Evolutionary conservation across 257 asterid species (phyloP).

Genomic region (Salvia splendens): DNA sequence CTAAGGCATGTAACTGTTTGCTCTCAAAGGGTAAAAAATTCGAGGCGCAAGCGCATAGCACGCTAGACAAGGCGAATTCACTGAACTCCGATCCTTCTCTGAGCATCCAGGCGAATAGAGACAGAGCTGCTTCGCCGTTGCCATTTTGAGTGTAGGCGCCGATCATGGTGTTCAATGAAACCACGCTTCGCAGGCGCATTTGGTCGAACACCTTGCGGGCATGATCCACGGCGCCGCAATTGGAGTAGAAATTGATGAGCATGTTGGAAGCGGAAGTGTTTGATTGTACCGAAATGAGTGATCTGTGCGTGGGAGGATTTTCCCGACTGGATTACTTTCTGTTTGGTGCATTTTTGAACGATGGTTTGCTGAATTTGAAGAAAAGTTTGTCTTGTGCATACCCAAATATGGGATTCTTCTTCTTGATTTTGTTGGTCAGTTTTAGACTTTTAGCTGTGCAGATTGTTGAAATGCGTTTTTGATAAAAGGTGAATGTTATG

Average conservation of each 20-base stretch:
- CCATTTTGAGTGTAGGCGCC: constrained; percentile 60
- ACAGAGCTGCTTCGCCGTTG: constrained; percentile 50
- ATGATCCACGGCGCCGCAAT: constrained; percentile 47
- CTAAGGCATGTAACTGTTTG: constrained; percentile 74
- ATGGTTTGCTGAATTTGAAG: constrained; percentile 47
- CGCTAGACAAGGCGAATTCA: constrained; percentile 76
- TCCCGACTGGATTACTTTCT: constrained; percentile 44
- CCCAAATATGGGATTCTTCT: constrained; percentile 37
- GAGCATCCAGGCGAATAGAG: constrained; percentile 60
- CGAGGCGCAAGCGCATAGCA: constrained; percentile 76
- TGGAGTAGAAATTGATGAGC: constrained; percentile 66
- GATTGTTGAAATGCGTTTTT: constrained; percentile 41
- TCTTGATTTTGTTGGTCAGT: constrained; percentile 35
- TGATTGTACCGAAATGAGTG: constrained; percentile 51
- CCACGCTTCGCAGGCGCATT: constrained; percentile 62
- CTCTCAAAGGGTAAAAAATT: constrained; percentile 60
- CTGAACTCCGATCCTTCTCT: constrained; percentile 62
- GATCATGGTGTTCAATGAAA: constrained; percentile 88
- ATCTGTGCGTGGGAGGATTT: constrained; percentile 63
- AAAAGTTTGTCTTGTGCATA: constrained; percentile 38
- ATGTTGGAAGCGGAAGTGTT: constrained; percentile 68
- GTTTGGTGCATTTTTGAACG: constrained; percentile 61
- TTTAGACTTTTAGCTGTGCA: constrained; percentile 33
- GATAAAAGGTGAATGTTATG: constrained; percentile 15
- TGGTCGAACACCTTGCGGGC: constrained; percentile 71